These are phyloP conservation scores for Cryptococcus wingfieldii DNA, from an alignment of 1,284 basidiomycete species.

Conservation along the genomic window DNA sequence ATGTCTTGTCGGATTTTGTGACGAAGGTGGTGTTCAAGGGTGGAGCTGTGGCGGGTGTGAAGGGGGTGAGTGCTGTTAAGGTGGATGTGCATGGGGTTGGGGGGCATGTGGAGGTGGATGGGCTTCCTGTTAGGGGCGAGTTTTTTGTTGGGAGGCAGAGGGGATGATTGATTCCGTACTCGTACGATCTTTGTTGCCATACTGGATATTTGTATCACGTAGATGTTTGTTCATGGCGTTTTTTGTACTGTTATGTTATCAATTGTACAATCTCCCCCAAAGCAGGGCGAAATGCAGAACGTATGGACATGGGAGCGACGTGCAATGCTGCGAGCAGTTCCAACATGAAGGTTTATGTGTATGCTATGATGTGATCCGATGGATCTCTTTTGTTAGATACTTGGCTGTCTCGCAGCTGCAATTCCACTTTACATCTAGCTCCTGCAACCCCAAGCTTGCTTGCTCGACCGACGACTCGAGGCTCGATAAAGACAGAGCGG, in stretches of 20 bases:
- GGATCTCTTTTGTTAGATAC: conserved; percentile 56
- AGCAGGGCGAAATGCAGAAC: no score
- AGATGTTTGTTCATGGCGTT: not conserved
- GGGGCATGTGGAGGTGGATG: conserved; percentile 25
- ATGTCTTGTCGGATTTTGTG: conserved; percentile 42
- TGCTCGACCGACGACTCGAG: conserved; percentile 31
- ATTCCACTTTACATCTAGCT: conserved; percentile 66
- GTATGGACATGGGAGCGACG: no score
- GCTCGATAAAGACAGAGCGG: conserved; percentile 67
- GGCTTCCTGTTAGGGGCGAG: conserved; percentile 41
- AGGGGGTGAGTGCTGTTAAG: conserved; percentile 37
- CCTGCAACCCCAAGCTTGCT: conserved; percentile 49
- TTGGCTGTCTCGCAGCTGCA: conserved; percentile 59
- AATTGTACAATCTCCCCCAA: no score
- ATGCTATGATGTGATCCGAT: conserved; percentile 3
- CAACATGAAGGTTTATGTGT: not conserved
- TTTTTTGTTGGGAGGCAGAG: conserved; percentile 39
- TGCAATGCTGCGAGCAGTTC: no score
- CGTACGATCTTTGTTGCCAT: not conserved
- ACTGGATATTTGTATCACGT: not conserved
- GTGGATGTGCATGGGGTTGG: conserved; percentile 30
- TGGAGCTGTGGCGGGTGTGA: conserved; percentile 45
- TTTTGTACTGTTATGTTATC: not conserved
- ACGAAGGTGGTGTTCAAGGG: conserved; percentile 47
- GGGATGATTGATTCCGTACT: not conserved